Evolutionary conservation across 2,329 filamentous ascomycete genomes (phyloP), one percentile per base, ranked within the genome.

Genomic region (Aspergillus fumigatiaffinis): DNA sequence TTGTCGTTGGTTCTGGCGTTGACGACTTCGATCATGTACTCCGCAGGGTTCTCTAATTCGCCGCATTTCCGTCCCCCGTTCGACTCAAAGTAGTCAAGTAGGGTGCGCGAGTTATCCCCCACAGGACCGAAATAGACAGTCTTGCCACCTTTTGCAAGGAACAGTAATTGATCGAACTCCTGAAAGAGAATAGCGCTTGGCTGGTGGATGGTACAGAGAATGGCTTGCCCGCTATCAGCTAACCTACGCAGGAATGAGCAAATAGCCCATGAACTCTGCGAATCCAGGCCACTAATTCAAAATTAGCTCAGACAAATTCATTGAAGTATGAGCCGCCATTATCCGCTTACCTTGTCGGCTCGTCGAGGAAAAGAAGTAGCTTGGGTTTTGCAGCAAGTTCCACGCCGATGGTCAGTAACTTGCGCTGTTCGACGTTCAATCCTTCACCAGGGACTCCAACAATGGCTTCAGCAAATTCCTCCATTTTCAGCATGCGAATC

Each of bases 171-270:
- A 60, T 88, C 85, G 51, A 87, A 96, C 57, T 90, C 86, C 72
- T 96, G 89, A 79, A 97, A 96, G 50, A 96, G 81, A 79, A 95
- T 90, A 42, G 91, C 91, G 10, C 90, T 93, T 12, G 92, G 92
- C 72, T 97, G 92, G 72, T 97, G 92, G 60, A 97, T 96, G 0
- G 92, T 96, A 75, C 91, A 95, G 12, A 97, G 84, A 68, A 97
- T 88, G 25, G 92, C 91, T 72, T 94, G 91, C 8, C 92, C 92
- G 57, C 85, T 87, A 72, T 93, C 89, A 64, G 91, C 90, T 35
- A 97, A 80, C 76, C 93, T 95, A 73, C 93, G 87, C 42, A 97
- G 82, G 23, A 96, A 83, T 64, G 88, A 85, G 52, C 90, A 82
- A 68, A 96, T 96, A 60, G 91, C 88, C 91, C 90, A 96, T 0